phyloP scores from a whole-genome alignment of 2,329 filamentous ascomycete species.

The Gnomoniopsis smithogilvyi region DNA sequence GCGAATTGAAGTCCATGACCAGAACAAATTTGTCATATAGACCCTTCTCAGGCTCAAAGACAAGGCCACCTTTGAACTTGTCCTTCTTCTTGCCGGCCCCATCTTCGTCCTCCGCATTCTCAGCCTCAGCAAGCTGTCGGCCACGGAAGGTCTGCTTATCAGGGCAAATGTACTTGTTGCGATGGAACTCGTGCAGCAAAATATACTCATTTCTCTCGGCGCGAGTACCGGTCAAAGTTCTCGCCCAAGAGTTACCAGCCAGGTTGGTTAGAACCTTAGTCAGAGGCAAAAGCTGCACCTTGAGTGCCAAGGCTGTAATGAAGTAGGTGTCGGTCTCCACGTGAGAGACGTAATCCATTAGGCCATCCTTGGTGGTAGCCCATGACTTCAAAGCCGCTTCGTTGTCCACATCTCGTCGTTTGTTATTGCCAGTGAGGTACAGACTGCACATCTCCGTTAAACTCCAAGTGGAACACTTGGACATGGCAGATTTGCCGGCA shows the following conservation, averaged over 20 bases:
- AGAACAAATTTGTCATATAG: constrained; percentile 97
- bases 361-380: constrained; percentile 77
- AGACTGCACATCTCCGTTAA: constrained; percentile 96
- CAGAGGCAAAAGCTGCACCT: constrained; percentile 86
- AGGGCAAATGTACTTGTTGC: constrained; percentile 96
- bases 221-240: constrained; percentile 90
- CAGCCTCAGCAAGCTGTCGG: constrained; percentile 70
- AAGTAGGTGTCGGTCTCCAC: constrained; percentile 96
- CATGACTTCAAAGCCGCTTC: constrained; percentile 83
- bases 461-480: constrained; percentile 96
- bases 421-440: constrained; percentile 71
- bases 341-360: constrained; percentile 92
- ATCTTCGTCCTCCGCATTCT: constrained; percentile 63
- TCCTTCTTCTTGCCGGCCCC: constrained; percentile 93
- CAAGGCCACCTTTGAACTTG: constrained; percentile 97
- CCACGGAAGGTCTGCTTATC: constrained; percentile 85
- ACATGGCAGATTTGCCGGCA: constrained; percentile 94
- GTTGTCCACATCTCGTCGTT: constrained; percentile 81
- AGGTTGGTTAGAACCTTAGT: constrained; percentile 95
- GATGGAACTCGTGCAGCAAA: constrained; percentile 92
- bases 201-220: constrained; percentile 99
- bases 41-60: constrained; percentile 96
- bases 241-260: constrained; percentile 96
- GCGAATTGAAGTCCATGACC: constrained; percentile 99
- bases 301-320: constrained; percentile 84